Percentiles rank a stretch among this genome's conserved stretches.
Evolutionary conservation across 768 basidiomycete genomes (phyloP).

Genomic region (Hortiboletus campestris): DNA sequence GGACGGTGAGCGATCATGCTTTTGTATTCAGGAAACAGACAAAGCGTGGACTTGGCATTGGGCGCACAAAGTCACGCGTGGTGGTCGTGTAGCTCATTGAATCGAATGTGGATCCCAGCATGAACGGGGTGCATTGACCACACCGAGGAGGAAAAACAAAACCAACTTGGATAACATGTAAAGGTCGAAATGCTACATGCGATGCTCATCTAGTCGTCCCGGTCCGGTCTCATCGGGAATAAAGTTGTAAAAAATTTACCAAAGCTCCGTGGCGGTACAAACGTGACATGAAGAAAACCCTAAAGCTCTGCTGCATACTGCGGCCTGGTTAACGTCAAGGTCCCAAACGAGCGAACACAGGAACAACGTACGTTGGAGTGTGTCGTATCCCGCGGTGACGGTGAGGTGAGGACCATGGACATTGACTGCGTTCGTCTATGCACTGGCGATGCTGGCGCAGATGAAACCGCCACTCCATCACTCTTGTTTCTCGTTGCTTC

Average conservation of each 20-base stretch:
- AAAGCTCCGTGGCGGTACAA: neutral
- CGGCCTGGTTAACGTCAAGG: neutral
- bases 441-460: slow-evolving; percentile 8
- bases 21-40: slow-evolving; percentile 1
- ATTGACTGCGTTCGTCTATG: slow-evolving; percentile 30
- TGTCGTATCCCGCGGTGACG: slow-evolving; percentile 8
- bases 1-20: neutral
- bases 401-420: slow-evolving; percentile 23
- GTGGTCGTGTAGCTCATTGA: neutral
- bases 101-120: neutral
- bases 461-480: neutral
- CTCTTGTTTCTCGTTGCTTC: neutral
- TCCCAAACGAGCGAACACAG: neutral
- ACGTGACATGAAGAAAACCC: neutral
- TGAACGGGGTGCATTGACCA: neutral
- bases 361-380: slow-evolving; percentile 15
- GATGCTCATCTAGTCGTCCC: slow-evolving; percentile 2
- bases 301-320: slow-evolving; percentile 30
- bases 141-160: neutral
- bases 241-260: slow-evolving; percentile 1
- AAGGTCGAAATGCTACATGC: slow-evolving; percentile 21
- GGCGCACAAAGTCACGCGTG: neutral
- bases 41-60: neutral
- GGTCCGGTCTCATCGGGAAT: neutral
- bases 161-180: slow-evolving; percentile 8